Percentiles rank a stretch among this genome's conserved stretches.
Evolutionary conservation across 352 stramenopile species (phyloP).

Genomic region (Globisporangium paddicum): DNA sequence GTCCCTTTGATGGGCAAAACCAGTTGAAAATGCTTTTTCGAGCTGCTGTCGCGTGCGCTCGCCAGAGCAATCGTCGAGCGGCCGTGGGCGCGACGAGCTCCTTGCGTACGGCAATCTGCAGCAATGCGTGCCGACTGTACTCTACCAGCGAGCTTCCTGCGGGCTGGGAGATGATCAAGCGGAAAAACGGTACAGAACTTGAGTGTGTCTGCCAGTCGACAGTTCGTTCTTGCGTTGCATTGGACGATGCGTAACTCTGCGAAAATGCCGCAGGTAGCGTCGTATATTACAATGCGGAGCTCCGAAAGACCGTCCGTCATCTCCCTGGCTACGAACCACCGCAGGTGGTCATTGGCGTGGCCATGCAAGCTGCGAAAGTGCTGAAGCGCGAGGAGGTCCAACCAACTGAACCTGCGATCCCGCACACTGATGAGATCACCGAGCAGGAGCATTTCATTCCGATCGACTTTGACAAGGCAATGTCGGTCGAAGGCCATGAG

Average conservation of each 20-base stretch:
- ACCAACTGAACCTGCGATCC: constrained; percentile 4
- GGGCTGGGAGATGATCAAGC: constrained; percentile 56
- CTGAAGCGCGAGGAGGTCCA: constrained; percentile 7
- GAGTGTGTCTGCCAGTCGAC: no score
- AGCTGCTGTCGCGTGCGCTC: neutral
- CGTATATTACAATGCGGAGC: constrained; percentile 58
- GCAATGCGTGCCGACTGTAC: neutral
- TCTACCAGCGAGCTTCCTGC: constrained; percentile 23
- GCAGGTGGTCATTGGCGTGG: neutral
- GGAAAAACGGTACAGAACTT: constrained; percentile 59
- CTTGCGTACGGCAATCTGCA: neutral
- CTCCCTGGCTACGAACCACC: constrained; percentile 29
- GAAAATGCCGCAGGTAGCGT: constrained; percentile 31
- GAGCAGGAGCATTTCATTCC: constrained; percentile 68
- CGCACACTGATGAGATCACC: constrained; percentile 26
- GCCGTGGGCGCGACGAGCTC: neutral
- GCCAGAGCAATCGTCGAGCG: neutral
- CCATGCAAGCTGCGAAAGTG: neutral
- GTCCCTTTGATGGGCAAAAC: neutral
- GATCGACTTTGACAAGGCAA: constrained; percentile 79
- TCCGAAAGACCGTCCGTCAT: constrained; percentile 57
- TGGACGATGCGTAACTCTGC: no score
- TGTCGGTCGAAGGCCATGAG: constrained; percentile 78
- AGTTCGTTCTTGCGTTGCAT: neutral
- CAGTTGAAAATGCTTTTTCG: constrained; percentile 1